phyloP scores from a whole-genome alignment of 1,139 yeast species.

The Yamadazyma spencermartinsiae region DNA sequence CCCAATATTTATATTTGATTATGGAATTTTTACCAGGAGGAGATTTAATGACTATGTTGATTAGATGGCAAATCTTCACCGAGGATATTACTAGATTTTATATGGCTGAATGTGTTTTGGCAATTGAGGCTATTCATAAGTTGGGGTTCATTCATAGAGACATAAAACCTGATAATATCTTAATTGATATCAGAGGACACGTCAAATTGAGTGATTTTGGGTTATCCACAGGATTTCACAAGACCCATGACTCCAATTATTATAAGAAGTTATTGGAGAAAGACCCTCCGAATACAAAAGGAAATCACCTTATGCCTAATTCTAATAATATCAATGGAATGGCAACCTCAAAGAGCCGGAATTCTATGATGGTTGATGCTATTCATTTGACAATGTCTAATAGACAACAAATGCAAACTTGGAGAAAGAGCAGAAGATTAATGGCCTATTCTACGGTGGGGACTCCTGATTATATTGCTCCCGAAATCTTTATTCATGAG shows the following conservation, averaged over 20 bases:
- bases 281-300: slow-evolving; percentile 32
- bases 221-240: slow-evolving; percentile 82
- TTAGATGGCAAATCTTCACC: slow-evolving; percentile 83
- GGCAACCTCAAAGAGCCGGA: slow-evolving; percentile 42
- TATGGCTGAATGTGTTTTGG: slow-evolving; percentile 85
- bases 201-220: slow-evolving; percentile 80
- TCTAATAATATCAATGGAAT: slow-evolving; percentile 22
- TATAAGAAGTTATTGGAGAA: slow-evolving; percentile 71
- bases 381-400: slow-evolving; percentile 94
- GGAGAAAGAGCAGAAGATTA: slow-evolving; percentile 93
- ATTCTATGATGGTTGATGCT: slow-evolving; percentile 91
- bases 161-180: slow-evolving; percentile 76
- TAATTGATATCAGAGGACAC: slow-evolving; percentile 79
- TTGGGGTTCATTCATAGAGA: slow-evolving; percentile 80
- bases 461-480: slow-evolving; percentile 98
- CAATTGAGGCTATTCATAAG: slow-evolving; percentile 80
- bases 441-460: slow-evolving; percentile 99
- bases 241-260: slow-evolving; percentile 79
- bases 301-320: slow-evolving; percentile 7
- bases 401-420: slow-evolving; percentile 95
- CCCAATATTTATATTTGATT: slow-evolving; percentile 70
- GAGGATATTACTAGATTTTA: slow-evolving; percentile 83
- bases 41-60: slow-evolving; percentile 83
- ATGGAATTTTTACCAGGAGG: slow-evolving; percentile 90
- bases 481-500: slow-evolving; percentile 93